Evolutionary conservation across 2,329 filamentous ascomycete genomes (phyloP), one percentile per base, ranked within the genome.

Genomic region (Xylariaceae sp.): DNA sequence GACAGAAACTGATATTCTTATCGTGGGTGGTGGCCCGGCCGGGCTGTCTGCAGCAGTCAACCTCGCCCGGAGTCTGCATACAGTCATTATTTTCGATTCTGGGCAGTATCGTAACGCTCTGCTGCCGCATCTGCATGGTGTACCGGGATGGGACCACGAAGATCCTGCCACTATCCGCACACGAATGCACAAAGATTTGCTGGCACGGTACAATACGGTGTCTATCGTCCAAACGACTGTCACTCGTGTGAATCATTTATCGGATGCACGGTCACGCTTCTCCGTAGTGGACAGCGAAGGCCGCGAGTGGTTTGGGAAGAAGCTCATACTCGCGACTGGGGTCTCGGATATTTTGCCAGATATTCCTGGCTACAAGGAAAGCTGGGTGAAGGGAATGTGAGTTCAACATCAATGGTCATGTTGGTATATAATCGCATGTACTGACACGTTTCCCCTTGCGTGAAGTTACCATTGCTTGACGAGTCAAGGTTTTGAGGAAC

Each of bases 381-480:
- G 77, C 51, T 86, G 81, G 81, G 77, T 69, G 5, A 67, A 63
- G 27, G 73, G 74, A 18, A 78, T 81, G 75, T 80, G 58, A 69
- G 72, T 69, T 8, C 24, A 29, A 39, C 4, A n/a, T 20, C 10
- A 13, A 18, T n/a, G 11, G 4, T 7, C 26, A 21, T 15, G 6
- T n/a, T 20, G 11, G 15, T 10, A 9, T 36, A 10, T n/a, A 79
- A n/a, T n/a, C n/a, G n/a, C n/a, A n/a, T n/a, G n/a, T n/a, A n/a
- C n/a, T n/a, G n/a, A n/a, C n/a, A n/a, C n/a, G n/a, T n/a, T n/a
- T n/a, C n/a, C n/a, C n/a, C n/a, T n/a, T n/a, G n/a, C n/a, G n/a
- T n/a, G n/a, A n/a, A n/a, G 75, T 27, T 84, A 78, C 56, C 81
- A 84, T 58, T 85, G 81, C 58, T 72, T 85, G 1, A 82, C 78